Conservation (phyloP, 1,284 basidiomycete genomes). For the Cryptococcus sp. region DNA sequence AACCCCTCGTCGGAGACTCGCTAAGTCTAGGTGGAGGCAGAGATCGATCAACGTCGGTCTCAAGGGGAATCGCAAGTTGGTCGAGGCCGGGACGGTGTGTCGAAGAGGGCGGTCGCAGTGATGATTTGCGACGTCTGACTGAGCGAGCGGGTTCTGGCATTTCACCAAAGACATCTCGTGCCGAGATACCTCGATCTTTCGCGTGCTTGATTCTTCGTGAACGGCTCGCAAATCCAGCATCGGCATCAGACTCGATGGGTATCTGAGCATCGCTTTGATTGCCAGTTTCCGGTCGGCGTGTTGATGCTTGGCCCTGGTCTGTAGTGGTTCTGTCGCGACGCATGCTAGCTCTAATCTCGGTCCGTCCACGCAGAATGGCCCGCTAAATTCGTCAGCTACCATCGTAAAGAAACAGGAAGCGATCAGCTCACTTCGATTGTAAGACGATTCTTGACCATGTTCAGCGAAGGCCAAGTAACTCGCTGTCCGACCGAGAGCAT, state of each 20-base stretch:
- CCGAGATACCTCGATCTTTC: not conserved
- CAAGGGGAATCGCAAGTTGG: not conserved
- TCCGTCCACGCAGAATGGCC: constrained; percentile 75
- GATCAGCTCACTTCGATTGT: constrained; percentile 38
- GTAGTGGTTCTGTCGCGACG: constrained; percentile 34
- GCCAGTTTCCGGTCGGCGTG: constrained; percentile 4
- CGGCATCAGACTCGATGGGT: constrained; percentile 48
- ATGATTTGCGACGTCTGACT: not conserved
- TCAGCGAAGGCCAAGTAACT: constrained; percentile 96
- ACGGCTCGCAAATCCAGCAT: constrained; percentile 43
- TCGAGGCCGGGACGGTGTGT: constrained; percentile 1
- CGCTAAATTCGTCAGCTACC: constrained; percentile 50
- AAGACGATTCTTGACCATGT: constrained; percentile 83
- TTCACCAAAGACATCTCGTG: not conserved
- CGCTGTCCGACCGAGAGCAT: constrained; percentile 81
- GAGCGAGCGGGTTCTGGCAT: not conserved
- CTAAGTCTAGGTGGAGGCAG: not conserved
- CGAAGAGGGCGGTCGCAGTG: not conserved
- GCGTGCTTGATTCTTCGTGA: constrained; percentile 6
- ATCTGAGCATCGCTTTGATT: constrained; percentile 15
- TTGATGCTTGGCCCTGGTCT: constrained; percentile 15
- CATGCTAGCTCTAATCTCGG: constrained; percentile 60
- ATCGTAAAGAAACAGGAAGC: not conserved
- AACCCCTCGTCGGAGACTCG: not conserved
- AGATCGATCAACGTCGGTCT: not conserved